phyloP scores from a whole-genome alignment of 108 stramenopile genomes.

The Schizochytrium sp. region DNA sequence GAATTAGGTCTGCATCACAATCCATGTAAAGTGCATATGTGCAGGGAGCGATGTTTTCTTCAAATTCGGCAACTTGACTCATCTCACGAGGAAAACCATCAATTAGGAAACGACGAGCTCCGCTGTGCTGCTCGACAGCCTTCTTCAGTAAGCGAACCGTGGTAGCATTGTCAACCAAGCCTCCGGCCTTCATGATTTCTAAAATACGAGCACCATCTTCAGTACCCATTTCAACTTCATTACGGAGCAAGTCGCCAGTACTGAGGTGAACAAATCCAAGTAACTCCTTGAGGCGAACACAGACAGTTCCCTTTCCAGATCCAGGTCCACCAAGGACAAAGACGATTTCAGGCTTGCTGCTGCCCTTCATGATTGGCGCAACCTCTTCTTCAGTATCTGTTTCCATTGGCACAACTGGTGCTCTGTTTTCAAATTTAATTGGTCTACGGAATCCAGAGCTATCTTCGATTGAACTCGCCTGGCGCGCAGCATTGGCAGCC shows the following conservation, averaged over 20 bases:
- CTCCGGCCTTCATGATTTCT: slow-evolving; percentile 87
- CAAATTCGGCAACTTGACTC: slow-evolving; percentile 62
- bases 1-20: slow-evolving; percentile 65
- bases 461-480: not conserved
- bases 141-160: slow-evolving; percentile 85
- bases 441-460: not conserved
- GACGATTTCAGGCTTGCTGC: slow-evolving; percentile 72
- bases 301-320: slow-evolving; percentile 91
- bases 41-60: slow-evolving; percentile 46
- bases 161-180: slow-evolving; percentile 83
- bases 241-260: slow-evolving; percentile 91
- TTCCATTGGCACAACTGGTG: not conserved
- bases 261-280: slow-evolving; percentile 91
- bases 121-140: slow-evolving; percentile 81
- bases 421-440: not conserved
- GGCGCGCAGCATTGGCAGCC: not conserved
- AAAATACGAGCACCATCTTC: slow-evolving; percentile 84
- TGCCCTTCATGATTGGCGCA: not conserved
- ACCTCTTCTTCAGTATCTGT: not conserved
- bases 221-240: slow-evolving; percentile 85
- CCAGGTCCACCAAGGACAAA: slow-evolving; percentile 95
- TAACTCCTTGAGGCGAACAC: slow-evolving; percentile 80
- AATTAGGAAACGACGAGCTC: slow-evolving; percentile 83
- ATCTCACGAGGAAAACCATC: slow-evolving; percentile 87
- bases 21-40: slow-evolving; percentile 55